phyloP scores from a whole-genome alignment of 2,329 filamentous ascomycete genomes.

The Cladorrhinum sp. region DNA sequence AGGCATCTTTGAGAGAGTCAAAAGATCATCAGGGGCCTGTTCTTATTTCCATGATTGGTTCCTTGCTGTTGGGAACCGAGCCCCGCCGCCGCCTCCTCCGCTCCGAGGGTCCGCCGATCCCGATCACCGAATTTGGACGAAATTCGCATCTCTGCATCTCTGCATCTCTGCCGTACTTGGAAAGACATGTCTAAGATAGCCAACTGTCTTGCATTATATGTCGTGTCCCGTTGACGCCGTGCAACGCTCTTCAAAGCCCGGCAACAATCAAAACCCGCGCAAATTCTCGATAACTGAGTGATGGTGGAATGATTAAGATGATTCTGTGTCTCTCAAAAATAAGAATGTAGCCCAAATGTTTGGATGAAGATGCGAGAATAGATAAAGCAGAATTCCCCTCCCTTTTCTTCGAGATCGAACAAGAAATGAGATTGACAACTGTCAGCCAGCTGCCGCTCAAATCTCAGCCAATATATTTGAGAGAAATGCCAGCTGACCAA shows the following conservation, averaged over 20 bases:
- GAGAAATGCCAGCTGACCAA: neutral
- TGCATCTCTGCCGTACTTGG: neutral
- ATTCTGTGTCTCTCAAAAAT: too few relatives aligned
- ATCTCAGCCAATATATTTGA: too few relatives aligned
- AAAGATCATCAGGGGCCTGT: neutral
- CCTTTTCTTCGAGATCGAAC: too few relatives aligned
- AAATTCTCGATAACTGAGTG: neutral
- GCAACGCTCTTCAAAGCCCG: too few relatives aligned
- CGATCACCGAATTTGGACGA: too few relatives aligned
- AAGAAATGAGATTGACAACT: neutral
- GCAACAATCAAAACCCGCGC: too few relatives aligned
- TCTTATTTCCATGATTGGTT: neutral
- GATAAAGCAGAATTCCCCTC: neutral
- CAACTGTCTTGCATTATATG: neutral
- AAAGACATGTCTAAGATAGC: neutral
- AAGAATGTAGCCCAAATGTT: too few relatives aligned
- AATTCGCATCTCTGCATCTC: too few relatives aligned
- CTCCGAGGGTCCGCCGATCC: neutral
- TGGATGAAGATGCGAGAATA: too few relatives aligned
- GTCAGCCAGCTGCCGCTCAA: too few relatives aligned
- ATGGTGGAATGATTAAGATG: neutral
- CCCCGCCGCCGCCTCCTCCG: constrained; percentile 1
- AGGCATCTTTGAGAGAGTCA: neutral
- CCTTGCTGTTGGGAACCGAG: neutral
- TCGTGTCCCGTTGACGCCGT: too few relatives aligned